phyloP scores from a whole-genome alignment of 2,329 filamentous ascomycete species.

The Monosporascus sp. region DNA sequence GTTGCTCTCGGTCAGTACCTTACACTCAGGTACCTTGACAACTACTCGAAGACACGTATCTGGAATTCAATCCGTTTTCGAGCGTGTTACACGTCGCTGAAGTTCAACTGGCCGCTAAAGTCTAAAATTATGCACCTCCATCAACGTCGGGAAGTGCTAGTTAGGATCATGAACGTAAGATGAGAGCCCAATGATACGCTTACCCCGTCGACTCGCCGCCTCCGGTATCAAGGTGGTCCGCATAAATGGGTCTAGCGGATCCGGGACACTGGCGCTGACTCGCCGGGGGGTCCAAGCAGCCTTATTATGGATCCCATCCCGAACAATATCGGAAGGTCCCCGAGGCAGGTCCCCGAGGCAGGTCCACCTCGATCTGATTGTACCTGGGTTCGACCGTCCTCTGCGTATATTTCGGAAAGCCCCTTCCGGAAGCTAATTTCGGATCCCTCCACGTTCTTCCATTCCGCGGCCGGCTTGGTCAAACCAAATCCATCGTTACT shows the following conservation, averaged over 20 bases:
- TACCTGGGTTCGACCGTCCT: conserved; percentile 19
- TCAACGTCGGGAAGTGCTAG: neutral
- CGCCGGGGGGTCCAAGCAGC: too few relatives aligned
- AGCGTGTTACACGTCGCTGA: conserved; percentile 6
- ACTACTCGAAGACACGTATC: conserved; percentile 20
- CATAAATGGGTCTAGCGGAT: too few relatives aligned
- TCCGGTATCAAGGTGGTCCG: too few relatives aligned
- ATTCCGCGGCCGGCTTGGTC: conserved; percentile 14
- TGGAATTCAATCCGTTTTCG: conserved; percentile 24
- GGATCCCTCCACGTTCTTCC: conserved; percentile 18
- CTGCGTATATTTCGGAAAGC: conserved; percentile 10
- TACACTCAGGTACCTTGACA: conserved; percentile 3
- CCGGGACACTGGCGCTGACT: too few relatives aligned
- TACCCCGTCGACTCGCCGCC: too few relatives aligned
- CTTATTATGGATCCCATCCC: too few relatives aligned
- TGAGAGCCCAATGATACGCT: too few relatives aligned
- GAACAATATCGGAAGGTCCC: neutral
- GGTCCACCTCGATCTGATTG: conserved; percentile 17
- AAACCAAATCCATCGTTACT: conserved; percentile 11
- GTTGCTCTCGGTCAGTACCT: too few relatives aligned
- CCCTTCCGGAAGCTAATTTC: conserved; percentile 17
- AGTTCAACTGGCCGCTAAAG: conserved; percentile 6
- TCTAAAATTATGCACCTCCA: conserved; percentile 5
- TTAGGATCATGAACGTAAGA: too few relatives aligned
- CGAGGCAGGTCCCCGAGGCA: conserved; percentile 18